A percentile compares a stretch with the other conserved stretches of the same genome.
These are phyloP conservation scores for Sporothrix sp. DNA, from an alignment of 2,329 filamentous ascomycete species.

Conservation along the genomic window DNA sequence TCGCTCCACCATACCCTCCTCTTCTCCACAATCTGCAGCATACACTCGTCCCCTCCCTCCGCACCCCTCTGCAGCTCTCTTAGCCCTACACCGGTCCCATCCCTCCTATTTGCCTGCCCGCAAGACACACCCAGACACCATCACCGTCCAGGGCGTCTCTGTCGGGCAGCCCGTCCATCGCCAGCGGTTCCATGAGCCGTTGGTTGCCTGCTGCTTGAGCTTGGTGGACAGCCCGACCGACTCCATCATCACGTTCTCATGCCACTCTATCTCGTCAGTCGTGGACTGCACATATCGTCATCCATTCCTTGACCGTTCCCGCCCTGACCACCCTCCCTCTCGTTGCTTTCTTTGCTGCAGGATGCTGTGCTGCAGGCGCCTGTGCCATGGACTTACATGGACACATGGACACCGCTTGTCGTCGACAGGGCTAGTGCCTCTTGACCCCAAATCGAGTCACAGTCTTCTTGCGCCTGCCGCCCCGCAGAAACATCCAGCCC, in stretches of 20 bases:
- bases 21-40: slow-evolving; percentile 11
- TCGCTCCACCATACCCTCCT: slow-evolving; percentile 2
- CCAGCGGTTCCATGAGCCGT: neutral
- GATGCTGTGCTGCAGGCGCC: too few species aligned
- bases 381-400: too few species aligned
- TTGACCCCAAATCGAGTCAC: neutral
- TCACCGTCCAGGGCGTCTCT: neutral
- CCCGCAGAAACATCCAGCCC: slow-evolving; percentile 8
- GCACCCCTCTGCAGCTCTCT: neutral
- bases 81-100: slow-evolving; percentile 8
- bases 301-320: neutral
- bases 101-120: neutral
- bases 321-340: neutral
- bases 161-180: too few species aligned
- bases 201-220: neutral
- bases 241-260: slow-evolving; percentile 10
- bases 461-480: slow-evolving; percentile 1
- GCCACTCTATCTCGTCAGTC: slow-evolving; percentile 8
- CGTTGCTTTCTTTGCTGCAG: too few species aligned
- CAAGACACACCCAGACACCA: neutral
- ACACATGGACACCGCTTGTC: too few species aligned
- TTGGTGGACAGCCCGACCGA: neutral
- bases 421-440: too few species aligned
- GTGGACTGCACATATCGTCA: too few species aligned
- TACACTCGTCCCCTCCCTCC: neutral